Evolutionary conservation across 1,139 yeast genomes (phyloP), one percentile per base, ranked within the genome.

Genomic region (Geotrichum histeridarum): DNA sequence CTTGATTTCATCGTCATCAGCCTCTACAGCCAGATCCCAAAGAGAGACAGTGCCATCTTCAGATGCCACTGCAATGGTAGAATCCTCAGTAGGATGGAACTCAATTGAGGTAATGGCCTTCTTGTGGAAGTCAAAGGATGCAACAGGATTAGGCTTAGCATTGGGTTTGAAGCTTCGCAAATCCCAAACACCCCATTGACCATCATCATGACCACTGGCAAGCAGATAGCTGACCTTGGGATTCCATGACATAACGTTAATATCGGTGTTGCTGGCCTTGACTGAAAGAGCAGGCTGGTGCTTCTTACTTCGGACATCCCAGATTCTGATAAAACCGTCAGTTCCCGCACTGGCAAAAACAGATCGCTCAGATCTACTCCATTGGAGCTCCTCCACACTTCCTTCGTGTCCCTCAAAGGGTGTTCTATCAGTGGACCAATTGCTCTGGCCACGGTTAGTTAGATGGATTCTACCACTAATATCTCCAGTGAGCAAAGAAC

Each of bases 111-210:
- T 94, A 64, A 93, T 80, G 32, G 99, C 86, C 49, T 94, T 81
- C 70, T 88, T 87, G 74, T 94, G 99, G 87, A 93, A 94, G 64
- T 86, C 89, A 67, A 93, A 93, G 18, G 72, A 63, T 8, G 96
- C 98, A 35, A 91, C 97, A 14, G 95, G 94, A 15, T 82, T 73
- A 15, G 64, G 60, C 11, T 61, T 58, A 8, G 67, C 74, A 39
- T 54, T 55, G 30, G 57, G 73, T 60, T 81, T 80, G 73, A 94
- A 90, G 63, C 81, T 86, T 69, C 99, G 84, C 72, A 93, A 77
- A 74, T 93, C 99, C 99, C 99, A 93, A 43, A 93, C 94, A 53
- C 95, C 90, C 96, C 98, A 93, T 35, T 84, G 74, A 59, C 99
- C 99, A 69, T 90, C 96, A 70, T 93, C 99, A 67, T 93, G 96